Conservation (phyloP, 2,329 filamentous ascomycete genomes). For the Bimuria novae-zelandiae region DNA sequence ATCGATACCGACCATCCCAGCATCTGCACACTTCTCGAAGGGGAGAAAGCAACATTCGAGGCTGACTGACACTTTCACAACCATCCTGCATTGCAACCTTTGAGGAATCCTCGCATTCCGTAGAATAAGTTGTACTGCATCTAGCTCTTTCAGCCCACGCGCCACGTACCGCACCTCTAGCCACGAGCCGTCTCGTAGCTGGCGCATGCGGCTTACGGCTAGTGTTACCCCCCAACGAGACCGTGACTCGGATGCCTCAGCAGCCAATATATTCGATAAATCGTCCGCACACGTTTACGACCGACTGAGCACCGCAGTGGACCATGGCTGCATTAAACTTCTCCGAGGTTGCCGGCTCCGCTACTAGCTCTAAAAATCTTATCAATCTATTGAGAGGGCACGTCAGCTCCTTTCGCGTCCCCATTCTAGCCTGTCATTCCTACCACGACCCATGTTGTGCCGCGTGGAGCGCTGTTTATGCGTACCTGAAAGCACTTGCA, state of each 20-base stretch:
- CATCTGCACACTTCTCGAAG: neutral
- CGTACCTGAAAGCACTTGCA: conserved; percentile 1
- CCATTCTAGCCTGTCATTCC: conserved; percentile 6
- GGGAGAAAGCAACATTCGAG: neutral
- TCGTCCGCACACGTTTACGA: conserved; percentile 13
- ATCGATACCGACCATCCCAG: too few species aligned
- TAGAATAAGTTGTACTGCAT: neutral
- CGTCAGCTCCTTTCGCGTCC: conserved; percentile 22
- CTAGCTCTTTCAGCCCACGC: neutral
- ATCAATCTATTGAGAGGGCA: conserved; percentile 45
- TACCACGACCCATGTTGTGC: neutral
- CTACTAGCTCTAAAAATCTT: conserved; percentile 36
- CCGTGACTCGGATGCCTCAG: conserved; percentile 13
- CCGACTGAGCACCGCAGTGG: conserved; percentile 10
- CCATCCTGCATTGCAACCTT: neutral
- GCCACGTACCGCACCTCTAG: neutral
- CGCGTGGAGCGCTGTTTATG: conserved; percentile 4
- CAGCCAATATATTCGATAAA: conserved; percentile 18
- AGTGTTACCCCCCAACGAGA: neutral
- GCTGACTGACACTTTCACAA: neutral
- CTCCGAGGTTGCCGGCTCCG: conserved; percentile 37
- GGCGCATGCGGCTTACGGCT: neutral
- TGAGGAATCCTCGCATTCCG: neutral
- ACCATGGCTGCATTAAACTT: conserved; percentile 30
- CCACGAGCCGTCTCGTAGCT: neutral